Evolutionary conservation across 768 basidiomycete species (phyloP).

Genomic region (Filobasidium floriforme): DNA sequence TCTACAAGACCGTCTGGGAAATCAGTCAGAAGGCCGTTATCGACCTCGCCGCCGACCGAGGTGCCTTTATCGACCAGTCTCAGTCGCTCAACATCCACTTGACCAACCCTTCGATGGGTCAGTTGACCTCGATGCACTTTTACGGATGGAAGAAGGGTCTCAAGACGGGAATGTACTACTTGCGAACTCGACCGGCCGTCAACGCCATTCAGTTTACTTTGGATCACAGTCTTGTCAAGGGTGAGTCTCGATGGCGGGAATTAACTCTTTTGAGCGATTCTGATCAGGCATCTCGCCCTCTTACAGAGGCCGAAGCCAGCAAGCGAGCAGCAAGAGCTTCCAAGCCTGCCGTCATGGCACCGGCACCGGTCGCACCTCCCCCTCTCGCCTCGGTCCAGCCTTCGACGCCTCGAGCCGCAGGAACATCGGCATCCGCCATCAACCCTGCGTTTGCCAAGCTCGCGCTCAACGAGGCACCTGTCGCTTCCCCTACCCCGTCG

Average conservation of each 20-base stretch:
- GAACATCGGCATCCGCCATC: conserved; percentile 6
- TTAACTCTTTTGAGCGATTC: background rate
- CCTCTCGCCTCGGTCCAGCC: conserved; percentile 5
- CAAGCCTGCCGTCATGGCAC: conserved; percentile 14
- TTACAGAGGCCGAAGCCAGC: conserved; percentile 8
- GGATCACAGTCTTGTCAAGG: conserved; percentile 63
- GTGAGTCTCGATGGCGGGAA: background rate
- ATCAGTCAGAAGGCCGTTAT: conserved; percentile 97
- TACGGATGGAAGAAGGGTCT: conserved; percentile 99
- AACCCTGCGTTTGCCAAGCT: conserved; percentile 7
- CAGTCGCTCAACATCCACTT: conserved; percentile 92
- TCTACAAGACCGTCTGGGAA: conserved; percentile 99
- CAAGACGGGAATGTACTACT: conserved; percentile 95
- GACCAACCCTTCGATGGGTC: conserved; percentile 76
- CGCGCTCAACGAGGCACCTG: background rate
- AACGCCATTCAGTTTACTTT: conserved; percentile 98
- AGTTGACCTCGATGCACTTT: conserved; percentile 54
- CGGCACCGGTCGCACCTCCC: background rate
- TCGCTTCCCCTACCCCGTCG: conserved; percentile 3
- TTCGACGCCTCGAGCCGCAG: conserved; percentile 6
- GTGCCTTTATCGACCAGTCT: conserved; percentile 93
- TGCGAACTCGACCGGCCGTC: conserved; percentile 86
- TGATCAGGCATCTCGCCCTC: background rate
- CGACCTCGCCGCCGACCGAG: conserved; percentile 96
- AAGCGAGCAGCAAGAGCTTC: conserved; percentile 10